Conservation (phyloP, 2,329 filamentous ascomycete genomes). For the Aspergillus fumigatus region DNA sequence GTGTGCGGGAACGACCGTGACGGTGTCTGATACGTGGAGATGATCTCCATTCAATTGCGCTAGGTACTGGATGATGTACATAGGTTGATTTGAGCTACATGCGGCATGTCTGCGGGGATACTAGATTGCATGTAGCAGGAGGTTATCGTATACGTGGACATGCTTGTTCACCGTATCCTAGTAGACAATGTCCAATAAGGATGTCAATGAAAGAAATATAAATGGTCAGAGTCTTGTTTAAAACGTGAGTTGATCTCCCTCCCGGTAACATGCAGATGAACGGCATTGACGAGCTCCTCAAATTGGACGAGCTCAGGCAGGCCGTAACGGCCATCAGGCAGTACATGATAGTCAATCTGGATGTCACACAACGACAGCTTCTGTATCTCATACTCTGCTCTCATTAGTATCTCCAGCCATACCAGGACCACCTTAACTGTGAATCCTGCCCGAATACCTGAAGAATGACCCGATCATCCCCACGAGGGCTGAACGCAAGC, state of each 20-base stretch:
- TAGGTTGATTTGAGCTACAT: no score
- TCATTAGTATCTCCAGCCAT: background rate
- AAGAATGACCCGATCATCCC: background rate
- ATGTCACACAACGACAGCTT: background rate
- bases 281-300: background rate
- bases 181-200: no score
- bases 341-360: background rate
- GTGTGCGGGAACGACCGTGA: conserved; percentile 30
- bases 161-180: no score
- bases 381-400: background rate
- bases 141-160: no score
- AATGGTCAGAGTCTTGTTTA: no score
- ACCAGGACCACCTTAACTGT: background rate
- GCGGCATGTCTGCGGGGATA: background rate
- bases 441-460: background rate
- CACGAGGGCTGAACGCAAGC: conserved; percentile 3
- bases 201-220: no score
- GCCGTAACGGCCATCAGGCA: no score
- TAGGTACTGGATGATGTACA: background rate
- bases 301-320: background rate
- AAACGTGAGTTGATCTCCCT: background rate
- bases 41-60: no score
- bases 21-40: conserved; percentile 38
- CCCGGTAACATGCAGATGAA: background rate
- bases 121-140: no score